Evolutionary conservation across 176 grass and related monocot genomes (phyloP).

Genomic region (Musa schizocarpa): DNA sequence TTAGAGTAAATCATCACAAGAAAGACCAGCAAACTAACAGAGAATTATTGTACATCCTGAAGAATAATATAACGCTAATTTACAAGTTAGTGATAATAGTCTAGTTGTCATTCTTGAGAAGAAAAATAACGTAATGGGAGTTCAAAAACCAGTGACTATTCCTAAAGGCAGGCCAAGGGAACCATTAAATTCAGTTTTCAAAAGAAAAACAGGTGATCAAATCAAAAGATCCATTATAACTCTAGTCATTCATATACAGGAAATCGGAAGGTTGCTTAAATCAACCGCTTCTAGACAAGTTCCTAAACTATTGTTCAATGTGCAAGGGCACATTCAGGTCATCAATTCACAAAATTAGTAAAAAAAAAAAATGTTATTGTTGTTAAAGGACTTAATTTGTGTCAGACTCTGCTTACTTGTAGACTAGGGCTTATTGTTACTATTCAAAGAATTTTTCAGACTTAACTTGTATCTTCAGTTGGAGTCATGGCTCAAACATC

Average conservation of each 20-base stretch:
- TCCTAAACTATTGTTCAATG: background rate
- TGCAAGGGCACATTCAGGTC: background rate
- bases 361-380: no score
- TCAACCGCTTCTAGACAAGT: background rate
- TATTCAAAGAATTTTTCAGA: no score
- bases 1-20: background rate
- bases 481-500: no score
- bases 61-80: no score
- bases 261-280: background rate
- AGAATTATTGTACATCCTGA: background rate
- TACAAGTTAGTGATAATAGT: no score
- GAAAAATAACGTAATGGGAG: no score
- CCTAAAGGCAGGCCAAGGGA: no score
- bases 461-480: no score
- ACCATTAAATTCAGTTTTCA: background rate
- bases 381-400: background rate
- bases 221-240: background rate
- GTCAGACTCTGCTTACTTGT: background rate
- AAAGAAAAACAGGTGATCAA: background rate
- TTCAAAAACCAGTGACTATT: no score
- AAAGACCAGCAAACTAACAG: background rate
- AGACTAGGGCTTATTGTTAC: no score
- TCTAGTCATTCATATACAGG: background rate
- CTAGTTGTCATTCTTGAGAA: no score
- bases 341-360: background rate